These are phyloP conservation scores for Skeletonema marinoi DNA, from an alignment of 108 stramenopile genomes.

Conservation along the genomic window DNA sequence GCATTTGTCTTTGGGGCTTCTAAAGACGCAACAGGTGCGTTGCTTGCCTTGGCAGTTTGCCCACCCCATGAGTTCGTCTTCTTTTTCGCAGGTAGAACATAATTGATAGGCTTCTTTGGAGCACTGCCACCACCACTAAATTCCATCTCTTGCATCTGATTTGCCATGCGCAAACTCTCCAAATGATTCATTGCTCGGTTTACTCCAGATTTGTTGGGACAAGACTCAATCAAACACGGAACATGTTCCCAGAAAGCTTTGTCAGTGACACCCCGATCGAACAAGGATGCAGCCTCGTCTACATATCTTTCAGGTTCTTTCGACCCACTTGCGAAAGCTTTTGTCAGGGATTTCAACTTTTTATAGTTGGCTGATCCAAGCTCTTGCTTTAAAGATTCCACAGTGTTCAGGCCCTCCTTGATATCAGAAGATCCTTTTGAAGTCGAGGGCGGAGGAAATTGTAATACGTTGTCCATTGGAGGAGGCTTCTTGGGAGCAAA, in stretches of 20 bases:
- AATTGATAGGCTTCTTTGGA: slow-evolving; percentile 10
- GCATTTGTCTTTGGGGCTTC: neutral
- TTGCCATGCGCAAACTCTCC: slow-evolving; percentile 44
- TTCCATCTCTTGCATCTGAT: slow-evolving; percentile 41
- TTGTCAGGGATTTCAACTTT: slow-evolving; percentile 73
- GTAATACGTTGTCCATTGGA: slow-evolving; percentile 50
- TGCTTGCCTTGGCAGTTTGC: neutral
- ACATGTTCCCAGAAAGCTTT: slow-evolving; percentile 64
- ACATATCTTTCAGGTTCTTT: slow-evolving; percentile 72
- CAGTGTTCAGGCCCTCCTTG: slow-evolving; percentile 45
- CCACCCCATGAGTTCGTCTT: slow-evolving; percentile 17
- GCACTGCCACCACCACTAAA: slow-evolving; percentile 8
- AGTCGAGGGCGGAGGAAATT: slow-evolving; percentile 46
- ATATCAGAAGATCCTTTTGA: neutral
- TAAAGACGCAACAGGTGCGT: neutral
- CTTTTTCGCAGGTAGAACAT: slow-evolving; percentile 22
- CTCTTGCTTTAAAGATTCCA: slow-evolving; percentile 72
- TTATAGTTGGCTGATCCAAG: slow-evolving; percentile 79
- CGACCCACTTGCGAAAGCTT: slow-evolving; percentile 60
- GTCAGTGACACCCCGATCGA: slow-evolving; percentile 71
- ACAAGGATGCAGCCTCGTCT: slow-evolving; percentile 66
- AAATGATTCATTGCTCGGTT: slow-evolving; percentile 63
- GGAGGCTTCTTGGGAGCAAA: slow-evolving; percentile 44
- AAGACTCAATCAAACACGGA: slow-evolving; percentile 69
- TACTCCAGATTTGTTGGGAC: slow-evolving; percentile 56